These are phyloP conservation scores for Plasmodium yoelii DNA, from an alignment of 169 alveolate genomes.

Conservation along the genomic window DNA sequence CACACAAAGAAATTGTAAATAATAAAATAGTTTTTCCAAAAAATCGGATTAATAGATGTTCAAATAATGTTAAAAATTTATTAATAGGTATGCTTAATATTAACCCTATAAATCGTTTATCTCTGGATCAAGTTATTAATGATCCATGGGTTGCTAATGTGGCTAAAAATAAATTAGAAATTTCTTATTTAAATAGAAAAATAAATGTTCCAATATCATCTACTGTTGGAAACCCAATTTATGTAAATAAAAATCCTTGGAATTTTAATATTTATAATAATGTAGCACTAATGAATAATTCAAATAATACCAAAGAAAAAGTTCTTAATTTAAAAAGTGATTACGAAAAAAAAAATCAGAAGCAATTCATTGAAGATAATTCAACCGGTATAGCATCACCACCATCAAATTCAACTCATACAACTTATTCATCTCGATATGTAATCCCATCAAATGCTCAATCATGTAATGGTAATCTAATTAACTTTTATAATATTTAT, in stretches of 20 bases:
- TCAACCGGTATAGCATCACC: neutral
- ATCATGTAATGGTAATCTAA: neutral
- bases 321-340: neutral
- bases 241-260: constrained; percentile 22
- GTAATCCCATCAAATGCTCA: no score
- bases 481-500: neutral
- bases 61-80: constrained; percentile 54
- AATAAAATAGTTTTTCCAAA: constrained; percentile 78
- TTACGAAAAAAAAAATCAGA: neutral
- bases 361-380: neutral
- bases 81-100: constrained; percentile 78
- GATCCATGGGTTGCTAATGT: constrained; percentile 82
- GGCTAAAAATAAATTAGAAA: constrained; percentile 48
- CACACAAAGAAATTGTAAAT: constrained; percentile 76
- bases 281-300: constrained; percentile 19
- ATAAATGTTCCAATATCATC: constrained; percentile 68
- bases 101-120: constrained; percentile 78
- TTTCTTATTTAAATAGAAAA: constrained; percentile 62
- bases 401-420: neutral
- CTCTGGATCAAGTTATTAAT: constrained; percentile 77
- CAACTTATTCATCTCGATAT: no score
- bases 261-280: constrained; percentile 39
- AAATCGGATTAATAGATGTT: constrained; percentile 37
- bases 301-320: neutral
- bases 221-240: constrained; percentile 51